Conservation (phyloP, 805 yeast species). For the Clavispora santaluciae region DNA sequence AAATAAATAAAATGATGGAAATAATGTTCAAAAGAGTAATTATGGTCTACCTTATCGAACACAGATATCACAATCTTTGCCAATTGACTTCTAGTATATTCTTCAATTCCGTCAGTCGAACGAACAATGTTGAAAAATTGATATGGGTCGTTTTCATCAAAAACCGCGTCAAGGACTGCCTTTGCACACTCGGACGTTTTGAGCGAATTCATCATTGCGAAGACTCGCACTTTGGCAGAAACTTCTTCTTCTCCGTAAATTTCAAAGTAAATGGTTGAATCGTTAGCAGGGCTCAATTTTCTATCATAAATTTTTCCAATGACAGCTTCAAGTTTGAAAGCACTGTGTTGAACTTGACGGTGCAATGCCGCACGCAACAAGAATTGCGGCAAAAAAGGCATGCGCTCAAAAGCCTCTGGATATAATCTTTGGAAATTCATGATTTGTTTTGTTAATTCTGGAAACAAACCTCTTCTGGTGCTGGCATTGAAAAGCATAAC, state of each 20-base stretch:
- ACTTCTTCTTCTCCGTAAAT: slow-evolving; percentile 59
- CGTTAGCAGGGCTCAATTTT: slow-evolving; percentile 25
- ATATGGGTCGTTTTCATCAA: slow-evolving; percentile 33
- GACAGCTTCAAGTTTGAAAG: slow-evolving; percentile 56
- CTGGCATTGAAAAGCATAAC: slow-evolving; percentile 45
- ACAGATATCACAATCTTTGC: slow-evolving; percentile 50
- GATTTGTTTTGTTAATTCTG: slow-evolving; percentile 48
- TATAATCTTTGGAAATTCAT: slow-evolving; percentile 37
- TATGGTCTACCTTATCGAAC: slow-evolving; percentile 28
- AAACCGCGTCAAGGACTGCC: slow-evolving; percentile 29
- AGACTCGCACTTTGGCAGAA: slow-evolving; percentile 46
- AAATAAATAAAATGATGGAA: slow-evolving; percentile 33
- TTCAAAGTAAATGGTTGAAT: slow-evolving; percentile 33
- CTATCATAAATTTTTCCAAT: slow-evolving; percentile 51
- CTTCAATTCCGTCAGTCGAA: slow-evolving; percentile 66
- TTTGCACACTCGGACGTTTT: slow-evolving; percentile 24
- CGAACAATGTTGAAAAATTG: slow-evolving; percentile 47
- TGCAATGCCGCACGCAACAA: slow-evolving; percentile 43
- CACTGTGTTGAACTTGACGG: slow-evolving; percentile 50
- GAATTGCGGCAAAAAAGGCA: slow-evolving; percentile 48
- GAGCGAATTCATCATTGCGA: slow-evolving; percentile 40
- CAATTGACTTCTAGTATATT: slow-evolving; percentile 54
- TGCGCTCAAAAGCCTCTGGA: slow-evolving; percentile 31
- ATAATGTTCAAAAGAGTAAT: slow-evolving; percentile 3
- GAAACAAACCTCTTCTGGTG: slow-evolving; percentile 67